Percentiles rank a stretch among this genome's conserved stretches.
Conservation (phyloP, 1,139 yeast genomes). For the Hyphopichia khmerensis region DNA sequence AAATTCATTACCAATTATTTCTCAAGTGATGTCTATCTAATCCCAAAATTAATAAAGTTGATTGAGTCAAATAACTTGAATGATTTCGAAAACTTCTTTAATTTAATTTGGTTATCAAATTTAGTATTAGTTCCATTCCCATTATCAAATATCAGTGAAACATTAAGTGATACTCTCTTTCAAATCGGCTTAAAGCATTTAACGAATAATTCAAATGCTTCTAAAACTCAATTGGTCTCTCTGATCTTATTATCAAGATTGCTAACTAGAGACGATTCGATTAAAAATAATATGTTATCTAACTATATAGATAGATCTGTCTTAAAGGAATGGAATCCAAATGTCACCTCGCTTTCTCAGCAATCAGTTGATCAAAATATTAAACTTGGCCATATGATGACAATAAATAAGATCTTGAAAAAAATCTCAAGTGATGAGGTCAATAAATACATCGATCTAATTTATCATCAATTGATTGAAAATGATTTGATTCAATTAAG, state of each 20-base stretch:
- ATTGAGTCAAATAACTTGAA: constrained; percentile 9
- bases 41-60: constrained; percentile 35
- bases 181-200: constrained; percentile 29
- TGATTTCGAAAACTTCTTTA: constrained; percentile 60
- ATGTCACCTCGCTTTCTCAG: constrained; percentile 5
- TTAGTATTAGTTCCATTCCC: constrained; percentile 72
- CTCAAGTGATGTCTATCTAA: constrained; percentile 55
- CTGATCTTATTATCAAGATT: constrained; percentile 39
- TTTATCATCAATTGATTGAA: constrained; percentile 16
- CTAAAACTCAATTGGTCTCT: constrained; percentile 30
- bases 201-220: constrained; percentile 19
- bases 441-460: constrained; percentile 9
- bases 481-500: constrained; percentile 13
- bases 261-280: constrained; percentile 32
- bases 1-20: constrained; percentile 59
- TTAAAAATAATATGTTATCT: constrained; percentile 12
- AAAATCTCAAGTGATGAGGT: constrained; percentile 13
- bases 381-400: constrained; percentile 38
- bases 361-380: constrained; percentile 7
- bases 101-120: constrained; percentile 74
- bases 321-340: constrained; percentile 16
- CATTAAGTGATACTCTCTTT: constrained; percentile 35
- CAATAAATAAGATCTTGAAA: constrained; percentile 38
- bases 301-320: constrained; percentile 16
- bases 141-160: constrained; percentile 38